Conservation (phyloP, 768 basidiomycete species). For the Astraeus odoratus region DNA sequence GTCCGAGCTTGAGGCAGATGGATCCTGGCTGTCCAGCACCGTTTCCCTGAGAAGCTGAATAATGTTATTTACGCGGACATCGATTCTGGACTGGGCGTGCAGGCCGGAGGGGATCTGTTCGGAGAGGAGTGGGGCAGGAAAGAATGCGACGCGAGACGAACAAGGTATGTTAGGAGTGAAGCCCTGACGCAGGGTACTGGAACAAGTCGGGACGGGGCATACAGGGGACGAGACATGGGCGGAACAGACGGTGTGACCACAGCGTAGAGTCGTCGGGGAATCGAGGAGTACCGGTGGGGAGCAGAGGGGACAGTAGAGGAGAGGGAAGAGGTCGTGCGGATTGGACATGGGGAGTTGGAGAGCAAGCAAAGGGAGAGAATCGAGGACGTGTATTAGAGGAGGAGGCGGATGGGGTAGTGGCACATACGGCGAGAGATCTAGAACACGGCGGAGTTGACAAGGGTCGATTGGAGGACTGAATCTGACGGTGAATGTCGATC, state of each 20-base stretch:
- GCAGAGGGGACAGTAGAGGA: constrained; percentile 55
- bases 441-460: neutral
- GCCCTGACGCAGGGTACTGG: constrained; percentile 10
- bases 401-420: constrained; percentile 1
- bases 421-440: neutral
- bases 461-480: constrained; percentile 14
- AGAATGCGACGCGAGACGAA: constrained; percentile 29
- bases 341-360: constrained; percentile 17
- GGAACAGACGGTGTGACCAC: constrained; percentile 79
- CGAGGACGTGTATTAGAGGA: neutral
- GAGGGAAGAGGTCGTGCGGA: constrained; percentile 24
- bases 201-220: constrained; percentile 34
- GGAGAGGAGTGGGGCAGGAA: constrained; percentile 29
- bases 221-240: constrained; percentile 34
- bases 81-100: constrained; percentile 20
- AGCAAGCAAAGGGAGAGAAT: neutral
- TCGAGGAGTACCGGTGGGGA: constrained; percentile 27
- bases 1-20: constrained; percentile 21
- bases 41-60: constrained; percentile 34
- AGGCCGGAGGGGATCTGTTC: neutral
- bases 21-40: constrained; percentile 5
- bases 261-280: constrained; percentile 55
- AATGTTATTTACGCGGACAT: constrained; percentile 56
- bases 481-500: constrained; percentile 10
- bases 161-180: constrained; percentile 35